phyloP scores from a whole-genome alignment of 345 rosid species.

The Salix caprea region DNA sequence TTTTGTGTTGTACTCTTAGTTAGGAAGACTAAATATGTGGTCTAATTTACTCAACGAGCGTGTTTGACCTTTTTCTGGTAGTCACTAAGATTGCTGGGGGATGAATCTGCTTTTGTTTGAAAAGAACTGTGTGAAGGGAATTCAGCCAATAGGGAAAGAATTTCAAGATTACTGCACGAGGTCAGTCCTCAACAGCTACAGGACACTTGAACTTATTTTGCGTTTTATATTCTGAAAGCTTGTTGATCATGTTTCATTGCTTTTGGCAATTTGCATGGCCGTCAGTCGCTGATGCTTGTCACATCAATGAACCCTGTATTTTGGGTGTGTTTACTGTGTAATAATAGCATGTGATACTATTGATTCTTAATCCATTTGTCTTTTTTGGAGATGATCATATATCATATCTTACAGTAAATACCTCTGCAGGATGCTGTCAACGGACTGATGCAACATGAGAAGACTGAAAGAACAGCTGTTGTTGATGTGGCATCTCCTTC shows the following conservation, averaged over 20 bases:
- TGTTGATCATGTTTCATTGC: constrained; percentile 14
- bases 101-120: constrained; percentile 94
- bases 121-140: constrained; percentile 87
- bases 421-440: constrained; percentile 53
- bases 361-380: neutral
- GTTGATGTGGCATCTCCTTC: neutral
- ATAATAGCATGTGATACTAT: neutral
- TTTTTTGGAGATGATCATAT: constrained; percentile 3
- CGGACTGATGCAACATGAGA: neutral
- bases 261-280: constrained; percentile 21
- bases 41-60: neutral
- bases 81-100: constrained; percentile 88
- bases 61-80: constrained; percentile 19
- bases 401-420: neutral
- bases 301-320: constrained; percentile 89
- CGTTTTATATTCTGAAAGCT: neutral
- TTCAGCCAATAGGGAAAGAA: constrained; percentile 79
- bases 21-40: neutral
- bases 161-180: constrained; percentile 88
- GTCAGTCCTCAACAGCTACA: constrained; percentile 26
- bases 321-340: neutral
- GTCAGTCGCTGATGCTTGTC: constrained; percentile 95
- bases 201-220: neutral
- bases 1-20: neutral
- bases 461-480: neutral